phyloP scores from a whole-genome alignment of 1,139 yeast species.

The Meyerozyma smithsonii region DNA sequence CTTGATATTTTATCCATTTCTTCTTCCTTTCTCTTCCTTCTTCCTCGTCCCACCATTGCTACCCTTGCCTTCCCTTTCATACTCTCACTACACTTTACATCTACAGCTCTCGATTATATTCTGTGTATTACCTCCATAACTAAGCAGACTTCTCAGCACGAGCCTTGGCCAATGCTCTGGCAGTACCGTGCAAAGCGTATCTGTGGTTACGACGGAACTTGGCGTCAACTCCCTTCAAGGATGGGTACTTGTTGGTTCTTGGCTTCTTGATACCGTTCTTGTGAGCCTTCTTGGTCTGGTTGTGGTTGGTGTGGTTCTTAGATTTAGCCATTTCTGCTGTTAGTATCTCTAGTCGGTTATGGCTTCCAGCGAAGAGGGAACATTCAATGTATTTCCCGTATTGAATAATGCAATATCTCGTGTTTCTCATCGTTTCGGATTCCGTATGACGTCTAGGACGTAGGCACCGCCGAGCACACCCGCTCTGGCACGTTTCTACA shows the following conservation, averaged over 20 bases:
- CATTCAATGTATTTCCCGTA: too few species aligned
- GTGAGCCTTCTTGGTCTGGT: slow-evolving; percentile 99
- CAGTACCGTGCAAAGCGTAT: slow-evolving; percentile 98
- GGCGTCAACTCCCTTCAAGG: slow-evolving; percentile 98
- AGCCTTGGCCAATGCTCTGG: slow-evolving; percentile 84
- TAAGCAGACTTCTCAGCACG: slow-evolving; percentile 40
- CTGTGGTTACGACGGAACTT: slow-evolving; percentile 99
- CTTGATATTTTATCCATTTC: too few species aligned
- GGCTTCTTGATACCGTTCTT: slow-evolving; percentile 99
- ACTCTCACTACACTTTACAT: too few species aligned
- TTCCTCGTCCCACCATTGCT: too few species aligned
- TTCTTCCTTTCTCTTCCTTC: too few species aligned
- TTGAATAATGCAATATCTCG: too few species aligned
- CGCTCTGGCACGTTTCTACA: not conserved
- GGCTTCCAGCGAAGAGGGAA: too few species aligned
- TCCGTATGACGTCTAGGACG: not conserved
- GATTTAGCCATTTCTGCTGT: slow-evolving; percentile 81
- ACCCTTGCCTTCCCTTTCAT: too few species aligned
- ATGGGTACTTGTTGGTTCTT: slow-evolving; percentile 95
- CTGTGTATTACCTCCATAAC: slow-evolving; percentile 4
- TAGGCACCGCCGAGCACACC: not conserved
- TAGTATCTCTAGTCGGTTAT: too few species aligned
- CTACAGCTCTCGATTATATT: not conserved
- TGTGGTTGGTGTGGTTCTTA: slow-evolving; percentile 99
- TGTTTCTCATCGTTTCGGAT: not conserved